Conservation (phyloP, 495 filamentous ascomycete genomes). For the Xanthoparmelia taractica region DNA sequence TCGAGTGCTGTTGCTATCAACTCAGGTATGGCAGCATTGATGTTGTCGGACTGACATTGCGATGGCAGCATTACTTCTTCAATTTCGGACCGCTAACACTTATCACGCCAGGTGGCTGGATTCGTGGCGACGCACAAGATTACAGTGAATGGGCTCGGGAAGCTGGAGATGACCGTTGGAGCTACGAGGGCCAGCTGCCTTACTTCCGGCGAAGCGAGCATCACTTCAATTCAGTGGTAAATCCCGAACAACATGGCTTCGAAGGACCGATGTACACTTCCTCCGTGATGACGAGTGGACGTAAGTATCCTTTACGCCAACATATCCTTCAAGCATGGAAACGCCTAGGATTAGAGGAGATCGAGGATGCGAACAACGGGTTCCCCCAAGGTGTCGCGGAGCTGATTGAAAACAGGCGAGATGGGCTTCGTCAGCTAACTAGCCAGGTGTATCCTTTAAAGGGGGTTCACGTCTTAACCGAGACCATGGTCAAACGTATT, state of each 20-base stretch:
- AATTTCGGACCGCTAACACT: neutral
- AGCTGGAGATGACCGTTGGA: constrained; percentile 30
- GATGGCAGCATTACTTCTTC: neutral
- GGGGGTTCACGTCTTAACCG: constrained; percentile 3
- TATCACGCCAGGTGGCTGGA: constrained; percentile 22
- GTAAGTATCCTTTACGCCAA: constrained; percentile 31
- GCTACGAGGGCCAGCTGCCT: constrained; percentile 30
- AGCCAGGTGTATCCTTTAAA: constrained; percentile 29
- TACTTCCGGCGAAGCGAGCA: constrained; percentile 33
- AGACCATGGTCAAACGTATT: constrained; percentile 5
- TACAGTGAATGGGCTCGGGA: constrained; percentile 32
- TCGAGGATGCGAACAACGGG: constrained; percentile 30
- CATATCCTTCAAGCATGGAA: constrained; percentile 23
- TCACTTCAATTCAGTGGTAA: constrained; percentile 23
- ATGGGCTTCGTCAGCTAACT: constrained; percentile 34
- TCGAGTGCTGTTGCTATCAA: constrained; percentile 35
- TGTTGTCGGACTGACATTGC: neutral
- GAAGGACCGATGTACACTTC: constrained; percentile 27
- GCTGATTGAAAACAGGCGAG: constrained; percentile 28
- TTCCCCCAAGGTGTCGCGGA: constrained; percentile 29
- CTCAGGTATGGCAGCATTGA: neutral
- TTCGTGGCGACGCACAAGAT: constrained; percentile 30
- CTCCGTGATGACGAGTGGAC: constrained; percentile 13
- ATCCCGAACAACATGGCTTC: constrained; percentile 25
- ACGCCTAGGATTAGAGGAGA: constrained; percentile 25